Evolutionary conservation across 2,329 filamentous ascomycete species (phyloP).

Genomic region (Neurospora crassa): DNA sequence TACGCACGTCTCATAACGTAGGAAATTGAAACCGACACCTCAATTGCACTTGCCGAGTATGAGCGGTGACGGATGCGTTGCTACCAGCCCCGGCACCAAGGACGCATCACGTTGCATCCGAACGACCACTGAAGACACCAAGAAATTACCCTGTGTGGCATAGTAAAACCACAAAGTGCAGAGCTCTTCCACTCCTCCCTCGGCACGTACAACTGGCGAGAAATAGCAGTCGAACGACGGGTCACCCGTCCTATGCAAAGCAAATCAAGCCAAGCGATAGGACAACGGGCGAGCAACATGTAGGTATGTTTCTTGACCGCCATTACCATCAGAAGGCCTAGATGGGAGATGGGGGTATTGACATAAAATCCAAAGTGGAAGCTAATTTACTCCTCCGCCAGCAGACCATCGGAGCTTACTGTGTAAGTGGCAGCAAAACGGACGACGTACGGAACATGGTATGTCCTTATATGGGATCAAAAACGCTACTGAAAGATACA

Average conservation of each 20-base stretch:
- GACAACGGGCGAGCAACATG: background rate
- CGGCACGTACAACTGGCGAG: background rate
- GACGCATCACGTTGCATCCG: constrained; percentile 12
- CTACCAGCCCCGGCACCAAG: constrained; percentile 6
- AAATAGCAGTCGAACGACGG: background rate
- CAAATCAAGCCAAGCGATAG: background rate
- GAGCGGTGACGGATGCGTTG: constrained; percentile 3
- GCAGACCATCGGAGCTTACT: background rate
- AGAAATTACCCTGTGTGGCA: constrained; percentile 4
- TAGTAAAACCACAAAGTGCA: constrained; percentile 2
- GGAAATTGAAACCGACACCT: background rate
- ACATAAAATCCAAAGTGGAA: background rate
- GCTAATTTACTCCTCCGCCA: background rate
- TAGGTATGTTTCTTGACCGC: background rate
- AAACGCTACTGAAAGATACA: background rate
- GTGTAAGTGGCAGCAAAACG: background rate
- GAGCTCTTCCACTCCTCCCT: background rate
- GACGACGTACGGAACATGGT: background rate
- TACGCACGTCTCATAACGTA: background rate
- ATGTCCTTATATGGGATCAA: background rate
- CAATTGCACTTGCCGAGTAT: constrained; percentile 1
- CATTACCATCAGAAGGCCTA: background rate
- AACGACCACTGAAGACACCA: background rate
- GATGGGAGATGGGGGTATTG: background rate
- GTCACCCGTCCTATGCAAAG: background rate